Percentiles rank a stretch among this genome's conserved stretches.
Evolutionary conservation across 2,329 filamentous ascomycete species (phyloP).

Genomic region (Penicillium sp.): DNA sequence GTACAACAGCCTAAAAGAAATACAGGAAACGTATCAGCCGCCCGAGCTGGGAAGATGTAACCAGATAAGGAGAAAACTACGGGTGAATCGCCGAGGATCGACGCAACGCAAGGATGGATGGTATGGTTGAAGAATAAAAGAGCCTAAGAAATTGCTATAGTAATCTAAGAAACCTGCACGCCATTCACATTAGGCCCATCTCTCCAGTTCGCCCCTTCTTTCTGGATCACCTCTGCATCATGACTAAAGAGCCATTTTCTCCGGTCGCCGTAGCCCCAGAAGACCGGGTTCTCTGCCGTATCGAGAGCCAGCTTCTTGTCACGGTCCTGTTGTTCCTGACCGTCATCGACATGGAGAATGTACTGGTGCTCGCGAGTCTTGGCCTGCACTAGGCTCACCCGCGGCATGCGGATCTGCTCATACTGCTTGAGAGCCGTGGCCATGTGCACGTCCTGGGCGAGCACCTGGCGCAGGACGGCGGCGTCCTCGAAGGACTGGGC

Average conservation of each 20-base stretch:
- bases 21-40: not conserved
- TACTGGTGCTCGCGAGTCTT: conserved; percentile 22
- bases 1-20: no score
- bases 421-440: conserved; percentile 16
- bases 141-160: not conserved
- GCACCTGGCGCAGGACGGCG: conserved; percentile 57
- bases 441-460: conserved; percentile 34
- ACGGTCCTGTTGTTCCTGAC: conserved; percentile 16
- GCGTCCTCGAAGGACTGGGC: conserved; percentile 69
- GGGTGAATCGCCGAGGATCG: not conserved
- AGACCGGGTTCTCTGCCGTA: conserved; percentile 12
- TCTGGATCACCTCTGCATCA: conserved; percentile 7
- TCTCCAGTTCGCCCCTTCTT: conserved; percentile 8
- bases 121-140: not conserved
- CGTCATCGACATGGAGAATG: conserved; percentile 20
- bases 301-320: conserved; percentile 18
- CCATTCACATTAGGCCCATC: not conserved
- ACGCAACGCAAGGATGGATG: not conserved
- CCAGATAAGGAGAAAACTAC: not conserved
- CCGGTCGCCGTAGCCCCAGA: conserved; percentile 11
- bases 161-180: conserved; percentile 1
- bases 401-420: conserved; percentile 15
- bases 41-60: not conserved
- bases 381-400: conserved; percentile 15
- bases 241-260: conserved; percentile 9